Conservation (phyloP, 1,139 yeast genomes). For the Starmera stellimalicola region DNA sequence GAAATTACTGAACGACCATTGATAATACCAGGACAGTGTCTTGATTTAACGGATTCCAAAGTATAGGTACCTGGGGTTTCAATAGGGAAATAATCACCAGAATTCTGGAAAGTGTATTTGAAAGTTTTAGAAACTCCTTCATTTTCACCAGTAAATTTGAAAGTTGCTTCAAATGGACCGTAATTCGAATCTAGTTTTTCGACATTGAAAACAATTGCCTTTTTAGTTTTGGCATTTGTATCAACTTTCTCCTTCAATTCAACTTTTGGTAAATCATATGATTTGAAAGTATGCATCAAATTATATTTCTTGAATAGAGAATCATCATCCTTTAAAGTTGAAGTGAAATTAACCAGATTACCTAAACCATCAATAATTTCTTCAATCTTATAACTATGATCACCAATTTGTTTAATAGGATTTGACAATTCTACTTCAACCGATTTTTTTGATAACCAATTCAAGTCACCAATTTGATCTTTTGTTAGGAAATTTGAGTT, state of each 20-base stretch:
- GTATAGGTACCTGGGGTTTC: slow-evolving; percentile 56
- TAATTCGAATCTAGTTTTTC: slow-evolving; percentile 19
- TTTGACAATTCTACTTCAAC: slow-evolving; percentile 42
- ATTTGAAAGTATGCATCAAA: slow-evolving; percentile 43
- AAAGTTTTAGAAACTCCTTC: slow-evolving; percentile 22
- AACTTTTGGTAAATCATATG: slow-evolving; percentile 56
- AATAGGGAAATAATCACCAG: slow-evolving; percentile 25
- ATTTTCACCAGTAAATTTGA: slow-evolving; percentile 28
- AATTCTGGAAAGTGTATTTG: slow-evolving; percentile 26
- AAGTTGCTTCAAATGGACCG: slow-evolving; percentile 38
- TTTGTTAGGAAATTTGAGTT: slow-evolving; percentile 17
- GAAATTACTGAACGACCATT: slow-evolving; percentile 34
- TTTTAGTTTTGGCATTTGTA: slow-evolving; percentile 30
- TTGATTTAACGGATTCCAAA: slow-evolving; percentile 43
- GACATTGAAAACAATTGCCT: slow-evolving; percentile 31
- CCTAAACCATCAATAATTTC: slow-evolving; percentile 73
- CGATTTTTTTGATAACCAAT: slow-evolving; percentile 43
- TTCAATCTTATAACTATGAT: slow-evolving; percentile 54
- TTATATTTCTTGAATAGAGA: slow-evolving; percentile 34
- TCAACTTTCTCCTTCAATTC: slow-evolving; percentile 27
- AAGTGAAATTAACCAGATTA: slow-evolving; percentile 46
- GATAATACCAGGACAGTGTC: slow-evolving; percentile 56
- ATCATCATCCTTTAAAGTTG: slow-evolving; percentile 20
- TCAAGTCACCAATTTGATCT: slow-evolving; percentile 29
- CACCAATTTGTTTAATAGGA: slow-evolving; percentile 43